phyloP scores from a whole-genome alignment of 306 rosid species.

The Glycyrrhiza uralensis region DNA sequence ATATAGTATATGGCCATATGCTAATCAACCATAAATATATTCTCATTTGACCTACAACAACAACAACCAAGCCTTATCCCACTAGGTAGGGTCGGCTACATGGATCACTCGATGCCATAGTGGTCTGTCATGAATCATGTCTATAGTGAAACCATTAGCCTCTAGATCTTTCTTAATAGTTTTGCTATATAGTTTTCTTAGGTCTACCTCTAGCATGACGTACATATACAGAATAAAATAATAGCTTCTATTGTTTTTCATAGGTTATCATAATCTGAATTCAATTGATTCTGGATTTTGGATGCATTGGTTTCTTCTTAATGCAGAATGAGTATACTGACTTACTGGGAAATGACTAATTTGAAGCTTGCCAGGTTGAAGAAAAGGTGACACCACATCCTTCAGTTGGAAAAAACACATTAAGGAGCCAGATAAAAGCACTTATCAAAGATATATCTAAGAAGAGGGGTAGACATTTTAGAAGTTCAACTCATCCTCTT shows the following conservation, averaged over 20 bases:
- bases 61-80: too few relatives aligned
- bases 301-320: background rate
- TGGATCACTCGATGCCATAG: too few relatives aligned
- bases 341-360: conserved; percentile 24
- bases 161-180: too few relatives aligned
- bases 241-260: background rate
- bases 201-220: too few relatives aligned
- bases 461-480: conserved; percentile 28
- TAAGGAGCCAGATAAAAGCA: conserved; percentile 33
- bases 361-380: conserved; percentile 43
- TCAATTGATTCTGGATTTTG: conserved; percentile 1
- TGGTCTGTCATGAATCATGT: too few relatives aligned
- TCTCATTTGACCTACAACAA: background rate
- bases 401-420: conserved; percentile 20
- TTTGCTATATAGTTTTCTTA: too few relatives aligned
- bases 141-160: too few relatives aligned
- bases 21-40: background rate
- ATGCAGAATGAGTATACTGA: conserved; percentile 8
- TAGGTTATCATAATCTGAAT: background rate
- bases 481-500: conserved; percentile 30
- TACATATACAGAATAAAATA: background rate
- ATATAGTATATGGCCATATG: background rate
- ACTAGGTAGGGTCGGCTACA: too few relatives aligned
- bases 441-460: conserved; percentile 32
- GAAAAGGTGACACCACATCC: conserved; percentile 23